Conservation (phyloP, 2,329 filamentous ascomycete species). For the Curvularia spicifera region DNA sequence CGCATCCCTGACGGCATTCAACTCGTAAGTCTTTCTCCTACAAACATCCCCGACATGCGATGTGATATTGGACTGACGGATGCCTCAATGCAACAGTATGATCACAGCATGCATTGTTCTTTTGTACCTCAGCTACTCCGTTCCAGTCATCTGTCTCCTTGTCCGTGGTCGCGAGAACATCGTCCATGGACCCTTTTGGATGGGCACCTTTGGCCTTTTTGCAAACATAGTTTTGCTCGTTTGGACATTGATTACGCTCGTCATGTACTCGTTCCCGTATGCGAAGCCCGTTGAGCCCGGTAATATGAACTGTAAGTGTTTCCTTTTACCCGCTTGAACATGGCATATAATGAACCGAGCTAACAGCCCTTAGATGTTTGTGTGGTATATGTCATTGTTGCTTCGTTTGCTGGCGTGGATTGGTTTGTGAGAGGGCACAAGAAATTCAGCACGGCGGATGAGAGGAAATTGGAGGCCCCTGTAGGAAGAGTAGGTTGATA, state of each 20-base stretch:
- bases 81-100: conserved; percentile 37
- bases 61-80: not conserved
- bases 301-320: conserved; percentile 42
- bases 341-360: conserved; percentile 4
- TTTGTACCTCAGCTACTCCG: conserved; percentile 48
- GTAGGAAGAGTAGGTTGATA: not conserved
- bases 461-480: conserved; percentile 34
- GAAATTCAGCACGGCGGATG: conserved; percentile 39
- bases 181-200: conserved; percentile 55
- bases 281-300: conserved; percentile 36
- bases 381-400: conserved; percentile 33
- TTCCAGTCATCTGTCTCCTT: conserved; percentile 56
- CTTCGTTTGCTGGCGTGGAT: conserved; percentile 37
- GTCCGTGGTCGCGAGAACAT: conserved; percentile 55
- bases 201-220: conserved; percentile 53
- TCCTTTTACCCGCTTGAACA: conserved; percentile 1
- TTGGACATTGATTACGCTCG: conserved; percentile 59
- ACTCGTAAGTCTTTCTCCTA: conserved; percentile 39
- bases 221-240: conserved; percentile 54
- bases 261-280: conserved; percentile 54
- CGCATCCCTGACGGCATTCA: conserved; percentile 51
- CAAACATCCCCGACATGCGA: no score
- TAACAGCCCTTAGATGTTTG: conserved; percentile 16
- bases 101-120: conserved; percentile 53
- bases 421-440: conserved; percentile 40